Evolutionary conservation across 495 filamentous ascomycete species (phyloP), one percentile per base, ranked within the genome.

Genomic region (Neurospora tetraspora): DNA sequence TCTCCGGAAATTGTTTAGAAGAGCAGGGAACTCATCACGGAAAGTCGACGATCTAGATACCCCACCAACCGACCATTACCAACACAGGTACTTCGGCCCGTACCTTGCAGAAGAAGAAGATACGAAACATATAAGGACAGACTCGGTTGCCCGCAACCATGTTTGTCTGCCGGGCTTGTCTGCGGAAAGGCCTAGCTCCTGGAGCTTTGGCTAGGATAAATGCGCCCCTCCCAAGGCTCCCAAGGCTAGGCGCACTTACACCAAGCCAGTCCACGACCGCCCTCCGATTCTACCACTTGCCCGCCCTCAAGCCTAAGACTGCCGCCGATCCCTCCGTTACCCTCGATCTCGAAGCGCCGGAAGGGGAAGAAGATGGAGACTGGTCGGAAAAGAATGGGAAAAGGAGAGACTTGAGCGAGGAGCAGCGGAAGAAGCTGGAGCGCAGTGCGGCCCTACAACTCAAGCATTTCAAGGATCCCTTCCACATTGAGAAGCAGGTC

Each of bases 401-500:
- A 16, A 61, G 31, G 53, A 70, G 34, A 40, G 40, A 68, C 16
- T 3, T 70, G 4, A 23, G 39, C 38, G 73, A 68, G 1, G 71
- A 72, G 37, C 65, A 76, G 47, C 71, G 31, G 34, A 65, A 75
- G 70, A 73, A 74, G 72, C 70, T 78, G 18, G 76, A 81, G 37
- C 77, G 75, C 71, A 77, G 77, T 34, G 82, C 81, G 27, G 77
- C 74, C n/a, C 83, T 83, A 76, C 90, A 94, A 72, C 74, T 96
- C 69, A 79, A 84, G 74, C 91, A 88, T 80, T 75, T 93, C 70
- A 79, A 81, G 39, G 93, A 97, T 78, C 91, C 91, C 7, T 77
- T 87, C 34, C 84, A 87, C 74, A 85, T 97, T 68, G 89, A 86
- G 18, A 80, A 89, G 11, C 87, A 91, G 61, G 87, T 94, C 47